Base-by-base conservation (phyloP, 371 early-diverging fungal genomes). In the Rhizopus sp. region DNA sequence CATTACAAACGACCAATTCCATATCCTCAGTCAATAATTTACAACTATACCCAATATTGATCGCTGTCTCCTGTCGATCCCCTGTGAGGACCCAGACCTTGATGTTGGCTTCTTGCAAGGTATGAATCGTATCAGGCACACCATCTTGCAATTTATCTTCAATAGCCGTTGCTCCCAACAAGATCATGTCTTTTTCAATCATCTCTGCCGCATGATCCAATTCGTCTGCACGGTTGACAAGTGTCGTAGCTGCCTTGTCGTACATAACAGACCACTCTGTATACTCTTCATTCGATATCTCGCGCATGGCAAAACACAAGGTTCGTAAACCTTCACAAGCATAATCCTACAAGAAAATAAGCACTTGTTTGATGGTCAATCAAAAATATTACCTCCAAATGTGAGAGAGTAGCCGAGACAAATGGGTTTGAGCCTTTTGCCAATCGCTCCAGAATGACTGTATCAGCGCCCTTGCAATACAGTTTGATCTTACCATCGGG, bases 61-160 rank as follows among this genome's bases (percentile, higher is more conserved):
- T 88, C 42, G 95, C 93, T 31, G 94, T 94, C 76, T 95, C 95
- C 77, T 91, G 92, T 61, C 94, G 84, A 80, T 97, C 94, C 48
- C 97, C 94, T 3, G 94, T 94, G 59, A 95, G 66, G 50, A 99
- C 96, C 99, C 99, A 99, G n/a, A 98, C 85, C 63, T 92, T 93
- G 64, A 92, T 92, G 3, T 95, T 95, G 3, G 98, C 98, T 68
- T 91, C 88, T 35, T 90, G 92, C 50, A 99, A 77, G 5, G 93
- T 93, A 60, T 89, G 86, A 55, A 99, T 96, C 0, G 99, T 96
- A 60, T 96, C 93, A 16, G 96, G 95, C 4, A 98, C 99, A 45
- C 94, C 95, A 59, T 98, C 98, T 80, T 99, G 99, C 8, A 99
- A 76, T 68, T 92, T 93, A 73, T 99, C 99, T 80, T 99, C 99